These are phyloP conservation scores for Melastoma candidum DNA, from an alignment of 441 rosid species.

Conservation along the genomic window DNA sequence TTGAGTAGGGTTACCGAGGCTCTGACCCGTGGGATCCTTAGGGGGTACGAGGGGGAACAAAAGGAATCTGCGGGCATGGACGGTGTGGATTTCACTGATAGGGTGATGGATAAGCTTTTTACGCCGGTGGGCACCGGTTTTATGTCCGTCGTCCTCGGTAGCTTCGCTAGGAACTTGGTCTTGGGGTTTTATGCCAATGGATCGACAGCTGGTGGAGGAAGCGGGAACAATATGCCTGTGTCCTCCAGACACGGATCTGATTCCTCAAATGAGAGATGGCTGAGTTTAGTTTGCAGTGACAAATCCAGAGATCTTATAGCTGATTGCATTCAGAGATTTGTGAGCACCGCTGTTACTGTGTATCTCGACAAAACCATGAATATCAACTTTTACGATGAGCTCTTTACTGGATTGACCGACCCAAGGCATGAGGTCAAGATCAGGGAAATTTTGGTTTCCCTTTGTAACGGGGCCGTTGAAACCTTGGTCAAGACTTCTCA, in stretches of 20 bases:
- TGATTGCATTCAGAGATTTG: conserved; percentile 74
- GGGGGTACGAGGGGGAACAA: conserved; percentile 35
- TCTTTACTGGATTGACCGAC: conserved; percentile 74
- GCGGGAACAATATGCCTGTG: conserved; percentile 12
- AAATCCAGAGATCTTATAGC: conserved; percentile 57
- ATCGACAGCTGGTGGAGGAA: conserved; percentile 6
- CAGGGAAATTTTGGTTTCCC: conserved; percentile 59
- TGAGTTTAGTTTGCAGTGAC: conserved; percentile 38
- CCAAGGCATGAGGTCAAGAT: conserved; percentile 58
- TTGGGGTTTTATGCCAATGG: conserved; percentile 49
- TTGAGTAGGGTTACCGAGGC: conserved; percentile 50
- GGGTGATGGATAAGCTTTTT: conserved; percentile 56
- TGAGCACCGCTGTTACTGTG: conserved; percentile 61
- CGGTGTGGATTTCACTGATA: conserved; percentile 34
- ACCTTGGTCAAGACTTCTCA: conserved; percentile 73
- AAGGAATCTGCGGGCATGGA: conserved; percentile 13
- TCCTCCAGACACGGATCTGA: conserved; percentile 2
- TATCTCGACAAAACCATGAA: conserved; percentile 80
- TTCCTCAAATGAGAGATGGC: conserved; percentile 40
- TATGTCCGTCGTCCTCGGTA: conserved; percentile 67
- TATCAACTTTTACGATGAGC: conserved; percentile 66
- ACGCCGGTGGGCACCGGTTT: conserved; percentile 70
- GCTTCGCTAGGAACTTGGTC: conserved; percentile 83
- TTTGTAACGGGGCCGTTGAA: conserved; percentile 66
- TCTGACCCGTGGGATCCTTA: conserved; percentile 44